Conservation (phyloP, 305 asterid species). For the Rubia peregrina region DNA sequence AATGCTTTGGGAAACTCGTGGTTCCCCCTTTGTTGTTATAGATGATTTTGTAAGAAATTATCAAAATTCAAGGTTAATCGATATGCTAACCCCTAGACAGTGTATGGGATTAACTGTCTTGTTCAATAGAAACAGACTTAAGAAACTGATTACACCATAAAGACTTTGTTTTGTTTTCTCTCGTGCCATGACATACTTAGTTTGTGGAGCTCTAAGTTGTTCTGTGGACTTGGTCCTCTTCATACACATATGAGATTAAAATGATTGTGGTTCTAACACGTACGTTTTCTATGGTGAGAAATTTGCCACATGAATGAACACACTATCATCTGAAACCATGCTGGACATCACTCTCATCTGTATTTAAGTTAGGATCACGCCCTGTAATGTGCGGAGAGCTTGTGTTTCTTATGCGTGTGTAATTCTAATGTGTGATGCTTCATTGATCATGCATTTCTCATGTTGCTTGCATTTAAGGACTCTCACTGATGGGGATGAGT, state of each 20-base stretch:
- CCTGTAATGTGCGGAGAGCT: background rate
- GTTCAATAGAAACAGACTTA: no score
- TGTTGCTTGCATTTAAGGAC: constrained; percentile 5
- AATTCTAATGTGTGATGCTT: background rate
- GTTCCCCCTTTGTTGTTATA: background rate
- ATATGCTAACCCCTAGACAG: no score
- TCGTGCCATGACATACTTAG: no score
- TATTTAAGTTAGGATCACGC: background rate
- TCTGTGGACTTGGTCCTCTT: background rate
- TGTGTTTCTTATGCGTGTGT: background rate
- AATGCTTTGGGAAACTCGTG: background rate
- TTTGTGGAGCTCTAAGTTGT: background rate
- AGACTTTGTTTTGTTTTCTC: background rate
- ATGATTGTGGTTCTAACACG: background rate
- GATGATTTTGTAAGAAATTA: background rate
- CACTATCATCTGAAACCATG: background rate
- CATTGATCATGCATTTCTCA: background rate
- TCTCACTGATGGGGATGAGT: background rate
- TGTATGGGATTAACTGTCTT: no score
- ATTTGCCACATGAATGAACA: background rate
- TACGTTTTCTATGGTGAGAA: background rate
- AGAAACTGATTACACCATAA: no score
- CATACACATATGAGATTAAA: background rate
- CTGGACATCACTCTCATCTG: background rate
- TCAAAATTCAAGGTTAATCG: background rate